Evolutionary conservation across 108 stramenopile genomes (phyloP).

Genomic region (Nitzschia putrida): DNA sequence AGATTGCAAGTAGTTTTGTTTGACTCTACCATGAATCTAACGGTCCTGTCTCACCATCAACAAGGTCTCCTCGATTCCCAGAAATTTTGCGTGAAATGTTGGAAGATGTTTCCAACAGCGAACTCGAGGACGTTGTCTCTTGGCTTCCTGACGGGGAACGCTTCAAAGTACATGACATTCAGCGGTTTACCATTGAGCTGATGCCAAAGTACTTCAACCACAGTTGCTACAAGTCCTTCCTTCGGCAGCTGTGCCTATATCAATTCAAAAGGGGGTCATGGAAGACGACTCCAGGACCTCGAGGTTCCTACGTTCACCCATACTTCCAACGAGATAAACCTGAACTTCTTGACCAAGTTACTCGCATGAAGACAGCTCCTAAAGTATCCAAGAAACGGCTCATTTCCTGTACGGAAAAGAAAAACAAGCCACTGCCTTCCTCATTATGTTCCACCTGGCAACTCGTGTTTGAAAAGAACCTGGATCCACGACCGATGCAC

Average conservation of each 20-base stretch:
- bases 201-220: conserved; percentile 38
- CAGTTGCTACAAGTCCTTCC: conserved; percentile 58
- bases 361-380: background rate
- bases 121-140: conserved; percentile 32
- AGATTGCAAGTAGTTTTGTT: no score
- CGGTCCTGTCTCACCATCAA: no score
- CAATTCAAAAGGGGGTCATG: conserved; percentile 24
- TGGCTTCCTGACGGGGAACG: conserved; percentile 32
- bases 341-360: background rate
- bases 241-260: conserved; percentile 52
- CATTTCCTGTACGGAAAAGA: background rate
- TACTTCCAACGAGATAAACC: background rate
- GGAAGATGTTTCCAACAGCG: conserved; percentile 28
- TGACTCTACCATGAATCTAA: no score
- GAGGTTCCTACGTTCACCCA: conserved; percentile 10
- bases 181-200: conserved; percentile 20
- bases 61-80: conserved; percentile 41
- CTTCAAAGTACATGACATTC: conserved; percentile 39
- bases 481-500: background rate
- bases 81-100: conserved; percentile 54
- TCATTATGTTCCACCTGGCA: background rate
- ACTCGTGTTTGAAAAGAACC: background rate
- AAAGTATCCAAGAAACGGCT: background rate
- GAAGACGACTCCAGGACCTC: conserved; percentile 1
- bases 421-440: background rate